Evolutionary conservation across 805 yeast genomes (phyloP), one percentile per base, ranked within the genome.

Genomic region (Scheffersomyces stipitis): DNA sequence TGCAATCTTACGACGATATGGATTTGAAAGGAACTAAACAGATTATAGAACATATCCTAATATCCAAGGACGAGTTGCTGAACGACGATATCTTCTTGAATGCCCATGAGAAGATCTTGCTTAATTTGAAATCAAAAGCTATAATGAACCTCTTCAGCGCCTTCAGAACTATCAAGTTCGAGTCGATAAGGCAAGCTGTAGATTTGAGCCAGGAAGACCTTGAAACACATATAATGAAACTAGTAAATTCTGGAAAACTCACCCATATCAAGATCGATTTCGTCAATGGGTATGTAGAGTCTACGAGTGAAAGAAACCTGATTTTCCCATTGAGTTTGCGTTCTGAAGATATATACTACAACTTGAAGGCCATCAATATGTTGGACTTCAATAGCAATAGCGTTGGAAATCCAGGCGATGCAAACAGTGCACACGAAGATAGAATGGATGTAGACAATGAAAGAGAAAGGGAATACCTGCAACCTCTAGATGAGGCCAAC

Each of bases 51-150:
- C 33, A 34, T n/a, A 56, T 62, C 49, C 33, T 42, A 7, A 9
- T 16, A 0, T 42, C 42, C 4, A 29, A 40, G 4, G 69, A 63
- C 35, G 48, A 52, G 0, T 52, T 69, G 14, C 46, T 45, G 24
- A 30, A 45, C 3, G 71, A 69, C 37, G 49, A 49, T 14, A 57
- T 69, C 2, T 65, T 64, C 33, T 33, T 38, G 4, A 40, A 46
- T n/a, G 58, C 73, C 0, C 39, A 52, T 1, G 37, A 43, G 8
- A 46, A 51, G 13, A 62, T 68, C 5, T 39, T 54, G 16, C 41
- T 50, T 15, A 60, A 66, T 31, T 55, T 69, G 28, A 55, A 58
- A 34, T 48, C 56, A n/a, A 65, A 60, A 31, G 47, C 60, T 13
- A 37, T 68, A 3, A 35, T 51, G n/a, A 56, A 60, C 32, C 46